Evolutionary conservation across 305 asterid genomes (phyloP).

Genomic region (Fraxinus angustifolia): DNA sequence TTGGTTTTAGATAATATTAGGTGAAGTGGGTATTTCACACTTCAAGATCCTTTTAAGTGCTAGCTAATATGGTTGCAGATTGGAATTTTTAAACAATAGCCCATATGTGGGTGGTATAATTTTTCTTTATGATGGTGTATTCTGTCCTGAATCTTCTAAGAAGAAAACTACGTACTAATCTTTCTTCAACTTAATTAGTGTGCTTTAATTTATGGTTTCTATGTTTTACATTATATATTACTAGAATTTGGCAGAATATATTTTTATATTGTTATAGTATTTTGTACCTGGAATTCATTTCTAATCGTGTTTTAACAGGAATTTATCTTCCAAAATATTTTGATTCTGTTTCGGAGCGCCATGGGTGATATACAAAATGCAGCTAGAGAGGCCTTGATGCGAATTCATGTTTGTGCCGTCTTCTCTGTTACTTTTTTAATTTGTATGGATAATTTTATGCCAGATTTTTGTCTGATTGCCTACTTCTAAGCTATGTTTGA

Average conservation of each 20-base stretch:
- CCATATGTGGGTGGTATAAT: neutral
- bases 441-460: conserved; percentile 11
- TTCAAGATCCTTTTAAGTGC: neutral
- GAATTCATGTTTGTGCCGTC: conserved; percentile 56
- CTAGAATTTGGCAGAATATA: neutral
- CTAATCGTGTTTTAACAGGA: conserved; percentile 44
- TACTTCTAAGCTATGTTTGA: neutral
- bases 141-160: neutral
- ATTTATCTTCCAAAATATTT: conserved; percentile 52
- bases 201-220: conserved; percentile 10
- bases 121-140: neutral
- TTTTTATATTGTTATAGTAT: neutral
- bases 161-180: neutral
- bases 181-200: neutral
- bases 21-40: neutral
- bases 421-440: conserved; percentile 15
- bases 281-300: conserved; percentile 13
- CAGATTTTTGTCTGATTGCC: neutral
- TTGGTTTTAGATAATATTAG: neutral
- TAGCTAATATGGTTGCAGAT: neutral
- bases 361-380: conserved; percentile 59
- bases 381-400: conserved; percentile 66
- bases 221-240: neutral
- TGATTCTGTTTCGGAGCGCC: conserved; percentile 60
- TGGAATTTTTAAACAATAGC: neutral